Evolutionary conservation across 2,329 filamentous ascomycete species (phyloP).

Genomic region (Pseudovirgaria hyperparasitica): DNA sequence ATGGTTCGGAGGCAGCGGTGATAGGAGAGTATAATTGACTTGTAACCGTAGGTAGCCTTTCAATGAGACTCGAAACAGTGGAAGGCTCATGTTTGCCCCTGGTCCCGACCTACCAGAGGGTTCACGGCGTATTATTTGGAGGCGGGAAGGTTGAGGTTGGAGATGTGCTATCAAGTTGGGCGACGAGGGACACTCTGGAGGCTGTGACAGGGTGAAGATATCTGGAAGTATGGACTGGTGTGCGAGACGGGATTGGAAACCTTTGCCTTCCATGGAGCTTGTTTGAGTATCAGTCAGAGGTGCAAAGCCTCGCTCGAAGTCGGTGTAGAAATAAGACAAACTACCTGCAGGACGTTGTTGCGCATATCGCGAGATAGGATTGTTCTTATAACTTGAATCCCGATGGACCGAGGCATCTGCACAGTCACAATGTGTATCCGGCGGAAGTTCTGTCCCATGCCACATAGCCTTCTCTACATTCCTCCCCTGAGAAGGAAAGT

Average conservation of each 20-base stretch:
- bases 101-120: no score
- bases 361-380: constrained; percentile 16
- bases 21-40: no score
- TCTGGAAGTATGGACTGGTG: constrained; percentile 23
- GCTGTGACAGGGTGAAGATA: constrained; percentile 1
- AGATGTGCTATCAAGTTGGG: no score
- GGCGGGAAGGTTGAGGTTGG: no score
- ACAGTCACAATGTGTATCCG: constrained; percentile 20
- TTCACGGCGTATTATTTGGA: no score
- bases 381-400: constrained; percentile 3
- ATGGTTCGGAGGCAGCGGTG: no score
- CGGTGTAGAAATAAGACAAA: constrained; percentile 24
- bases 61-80: no score
- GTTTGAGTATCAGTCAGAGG: constrained; percentile 5
- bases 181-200: constrained; percentile 7
- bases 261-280: constrained; percentile 6
- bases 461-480: constrained; percentile 21
- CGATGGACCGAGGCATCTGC: constrained; percentile 12
- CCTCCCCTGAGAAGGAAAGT: constrained; percentile 20
- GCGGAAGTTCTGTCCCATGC: constrained; percentile 17
- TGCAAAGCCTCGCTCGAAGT: constrained; percentile 21
- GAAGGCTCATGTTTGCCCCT: no score
- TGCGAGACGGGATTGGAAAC: constrained; percentile 17
- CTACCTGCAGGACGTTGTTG: constrained; percentile 19
- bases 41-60: no score